A percentile compares a stretch with the other conserved stretches of the same genome.
Conservation (phyloP, 257 asterid species). For the Solanum boliviense region DNA sequence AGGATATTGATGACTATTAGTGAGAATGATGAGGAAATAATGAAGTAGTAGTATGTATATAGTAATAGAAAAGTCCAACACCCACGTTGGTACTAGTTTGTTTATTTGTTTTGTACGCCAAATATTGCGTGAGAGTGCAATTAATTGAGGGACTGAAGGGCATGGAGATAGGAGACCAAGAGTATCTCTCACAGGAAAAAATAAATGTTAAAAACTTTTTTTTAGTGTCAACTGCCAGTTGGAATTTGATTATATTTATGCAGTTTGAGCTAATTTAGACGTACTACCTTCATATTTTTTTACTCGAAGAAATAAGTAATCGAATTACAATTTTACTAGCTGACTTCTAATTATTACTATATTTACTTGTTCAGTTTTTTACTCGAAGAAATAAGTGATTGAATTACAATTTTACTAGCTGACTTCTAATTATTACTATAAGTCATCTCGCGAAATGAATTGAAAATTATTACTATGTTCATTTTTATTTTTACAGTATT, state of each 20-base stretch:
- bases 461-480: not conserved
- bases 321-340: not conserved
- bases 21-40: not conserved
- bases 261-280: not conserved
- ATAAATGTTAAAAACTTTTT: not conserved
- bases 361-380: no score
- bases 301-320: not conserved
- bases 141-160: constrained; percentile 3
- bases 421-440: not conserved
- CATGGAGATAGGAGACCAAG: constrained; percentile 1
- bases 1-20: not conserved
- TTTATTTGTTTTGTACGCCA: not conserved
- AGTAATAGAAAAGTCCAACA: constrained; percentile 9
- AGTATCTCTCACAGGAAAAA: not conserved
- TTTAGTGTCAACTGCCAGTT: not conserved
- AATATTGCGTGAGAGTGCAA: constrained; percentile 9
- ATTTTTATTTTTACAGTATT: not conserved
- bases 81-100: constrained; percentile 12
- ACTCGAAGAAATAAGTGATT: no score
- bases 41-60: not conserved
- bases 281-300: not conserved
- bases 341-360: not conserved
- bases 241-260: not conserved
- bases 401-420: not conserved
- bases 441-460: not conserved